Percentiles rank a stretch among this genome's conserved stretches.
Conservation (phyloP, 2,329 filamentous ascomycete species). For the Verticillium nubilum region DNA sequence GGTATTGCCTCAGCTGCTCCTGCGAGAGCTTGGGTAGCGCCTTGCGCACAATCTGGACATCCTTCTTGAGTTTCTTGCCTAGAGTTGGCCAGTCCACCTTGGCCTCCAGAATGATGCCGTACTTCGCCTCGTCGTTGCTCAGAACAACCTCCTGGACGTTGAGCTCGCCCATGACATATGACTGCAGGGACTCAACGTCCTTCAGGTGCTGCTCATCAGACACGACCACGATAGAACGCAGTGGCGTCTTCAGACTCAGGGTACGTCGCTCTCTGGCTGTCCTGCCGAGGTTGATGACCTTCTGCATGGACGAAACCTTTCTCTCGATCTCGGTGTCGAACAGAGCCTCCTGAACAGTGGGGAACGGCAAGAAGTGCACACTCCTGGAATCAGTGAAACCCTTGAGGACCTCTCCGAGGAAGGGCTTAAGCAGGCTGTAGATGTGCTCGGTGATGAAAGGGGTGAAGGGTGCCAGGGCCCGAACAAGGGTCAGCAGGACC, state of each 20-base stretch:
- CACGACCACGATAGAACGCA: constrained; percentile 86
- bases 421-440: constrained; percentile 74
- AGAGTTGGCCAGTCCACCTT: constrained; percentile 89
- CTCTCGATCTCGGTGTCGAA: constrained; percentile 85
- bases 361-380: constrained; percentile 89
- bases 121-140: constrained; percentile 80
- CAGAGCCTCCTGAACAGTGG: constrained; percentile 79
- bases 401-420: constrained; percentile 68
- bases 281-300: constrained; percentile 85
- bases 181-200: constrained; percentile 77
- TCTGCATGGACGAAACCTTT: constrained; percentile 86
- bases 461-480: constrained; percentile 87
- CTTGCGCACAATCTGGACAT: constrained; percentile 86
- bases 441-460: constrained; percentile 96
- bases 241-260: constrained; percentile 82
- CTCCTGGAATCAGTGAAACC: constrained; percentile 70
- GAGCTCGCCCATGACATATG: constrained; percentile 87
- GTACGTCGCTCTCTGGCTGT: constrained; percentile 79
- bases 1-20: constrained; percentile 74
- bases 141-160: constrained; percentile 84
- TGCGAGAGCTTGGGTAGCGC: constrained; percentile 74
- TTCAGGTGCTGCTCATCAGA: constrained; percentile 81
- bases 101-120: constrained; percentile 88
- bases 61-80: constrained; percentile 96
- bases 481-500: constrained; percentile 82